Evolutionary conservation across 805 yeast genomes (phyloP).

Genomic region (Hyphopichia homilentoma): DNA sequence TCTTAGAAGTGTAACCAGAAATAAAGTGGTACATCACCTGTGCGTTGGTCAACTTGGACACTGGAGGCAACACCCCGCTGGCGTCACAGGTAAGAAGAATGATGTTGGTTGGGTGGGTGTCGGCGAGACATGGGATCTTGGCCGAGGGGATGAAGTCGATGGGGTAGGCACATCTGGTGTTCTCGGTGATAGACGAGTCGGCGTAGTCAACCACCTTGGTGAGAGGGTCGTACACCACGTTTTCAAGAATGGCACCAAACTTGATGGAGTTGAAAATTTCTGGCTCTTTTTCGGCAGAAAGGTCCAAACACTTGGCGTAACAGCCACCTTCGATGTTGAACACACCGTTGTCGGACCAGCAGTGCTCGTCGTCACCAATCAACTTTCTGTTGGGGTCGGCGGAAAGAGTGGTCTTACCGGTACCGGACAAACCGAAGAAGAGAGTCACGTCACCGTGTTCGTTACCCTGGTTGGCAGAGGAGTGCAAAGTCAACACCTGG

Average conservation of each 20-base stretch:
- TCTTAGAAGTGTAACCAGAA: slow-evolving; percentile 97
- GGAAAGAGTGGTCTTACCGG: slow-evolving; percentile 96
- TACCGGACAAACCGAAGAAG: slow-evolving; percentile 96
- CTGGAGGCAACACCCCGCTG: slow-evolving; percentile 96
- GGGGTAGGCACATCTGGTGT: slow-evolving; percentile 98
- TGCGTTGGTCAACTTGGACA: slow-evolving; percentile 85
- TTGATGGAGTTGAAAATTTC: slow-evolving; percentile 93
- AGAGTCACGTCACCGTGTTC: slow-evolving; percentile 82
- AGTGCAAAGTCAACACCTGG: slow-evolving; percentile 88
- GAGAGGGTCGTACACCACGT: slow-evolving; percentile 77
- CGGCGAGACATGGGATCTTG: slow-evolving; percentile 89
- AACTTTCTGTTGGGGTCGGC: slow-evolving; percentile 92
- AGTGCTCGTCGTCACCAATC: slow-evolving; percentile 98
- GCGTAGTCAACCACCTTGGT: slow-evolving; percentile 83
- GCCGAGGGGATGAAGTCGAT: slow-evolving; percentile 96
- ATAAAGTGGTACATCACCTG: slow-evolving; percentile 99
- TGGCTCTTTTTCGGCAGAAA: slow-evolving; percentile 90
- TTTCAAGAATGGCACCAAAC: slow-evolving; percentile 93
- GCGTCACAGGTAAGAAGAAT: slow-evolving; percentile 95
- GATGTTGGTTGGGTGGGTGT: slow-evolving; percentile 88
- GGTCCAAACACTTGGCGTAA: slow-evolving; percentile 94
- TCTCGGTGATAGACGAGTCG: slow-evolving; percentile 83
- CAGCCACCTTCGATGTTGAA: slow-evolving; percentile 99
- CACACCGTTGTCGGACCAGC: slow-evolving; percentile 98
- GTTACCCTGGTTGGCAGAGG: slow-evolving; percentile 89